Evolutionary conservation across 345 rosid species (phyloP).

Genomic region (Streptanthus diversifolius): DNA sequence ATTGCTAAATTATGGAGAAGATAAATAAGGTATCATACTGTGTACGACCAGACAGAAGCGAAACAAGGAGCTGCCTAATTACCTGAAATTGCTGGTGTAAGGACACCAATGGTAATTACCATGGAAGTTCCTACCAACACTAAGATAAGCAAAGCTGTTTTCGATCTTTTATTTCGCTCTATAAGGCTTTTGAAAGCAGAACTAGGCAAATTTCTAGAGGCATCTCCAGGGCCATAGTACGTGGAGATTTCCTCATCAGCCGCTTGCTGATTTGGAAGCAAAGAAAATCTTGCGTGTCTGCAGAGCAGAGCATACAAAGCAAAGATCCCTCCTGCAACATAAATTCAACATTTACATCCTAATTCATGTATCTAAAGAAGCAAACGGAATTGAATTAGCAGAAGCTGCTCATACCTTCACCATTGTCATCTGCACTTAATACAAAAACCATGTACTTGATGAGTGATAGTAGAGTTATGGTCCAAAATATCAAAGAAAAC

Average conservation of each 20-base stretch:
- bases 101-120: constrained; percentile 57
- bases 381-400: not conserved
- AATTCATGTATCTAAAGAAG: not conserved
- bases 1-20: constrained; percentile 1
- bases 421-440: constrained; percentile 69
- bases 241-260: constrained; percentile 90
- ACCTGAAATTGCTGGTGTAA: constrained; percentile 91
- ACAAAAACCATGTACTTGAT: constrained; percentile 62
- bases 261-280: constrained; percentile 91
- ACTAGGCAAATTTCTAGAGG: constrained; percentile 42
- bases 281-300: constrained; percentile 67
- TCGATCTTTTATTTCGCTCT: constrained; percentile 62
- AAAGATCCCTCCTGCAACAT: constrained; percentile 75
- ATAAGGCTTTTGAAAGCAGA: constrained; percentile 50
- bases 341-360: constrained; percentile 17
- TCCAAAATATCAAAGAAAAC: constrained; percentile 85
- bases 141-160: constrained; percentile 63
- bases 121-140: constrained; percentile 71
- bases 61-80: not conserved
- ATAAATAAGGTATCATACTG: not conserved
- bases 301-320: constrained; percentile 84
- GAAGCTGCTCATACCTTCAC: constrained; percentile 58
- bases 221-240: constrained; percentile 50
- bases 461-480: constrained; percentile 70
- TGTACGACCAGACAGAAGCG: not conserved